These are phyloP conservation scores for Ambrosia hybrid DNA, from an alignment of 140 eudicot species.

Conservation along the genomic window DNA sequence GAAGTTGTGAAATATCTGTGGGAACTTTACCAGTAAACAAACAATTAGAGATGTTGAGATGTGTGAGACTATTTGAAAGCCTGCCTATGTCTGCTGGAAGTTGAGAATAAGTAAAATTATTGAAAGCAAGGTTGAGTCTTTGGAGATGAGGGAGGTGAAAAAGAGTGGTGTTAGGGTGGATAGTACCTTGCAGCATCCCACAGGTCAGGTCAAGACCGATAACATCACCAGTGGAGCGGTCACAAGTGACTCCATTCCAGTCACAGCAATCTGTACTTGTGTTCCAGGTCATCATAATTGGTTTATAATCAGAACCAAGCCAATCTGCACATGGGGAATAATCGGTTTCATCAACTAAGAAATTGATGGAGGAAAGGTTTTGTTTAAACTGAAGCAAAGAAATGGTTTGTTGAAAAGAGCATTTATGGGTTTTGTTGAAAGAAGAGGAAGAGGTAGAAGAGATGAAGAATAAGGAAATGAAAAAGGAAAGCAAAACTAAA, in stretches of 20 bases:
- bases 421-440: background rate
- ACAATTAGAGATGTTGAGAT: background rate
- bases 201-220: background rate
- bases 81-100: background rate
- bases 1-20: background rate
- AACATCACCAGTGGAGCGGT: background rate
- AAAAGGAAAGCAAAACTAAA: background rate
- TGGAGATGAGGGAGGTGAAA: background rate
- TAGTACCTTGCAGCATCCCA: background rate
- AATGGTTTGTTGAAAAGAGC: background rate
- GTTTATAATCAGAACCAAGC: constrained; percentile 11
- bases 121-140: background rate
- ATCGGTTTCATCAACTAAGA: background rate
- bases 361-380: constrained; percentile 10
- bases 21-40: background rate
- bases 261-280: background rate
- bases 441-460: background rate
- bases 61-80: background rate
- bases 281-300: constrained; percentile 27
- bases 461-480: background rate
- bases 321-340: background rate
- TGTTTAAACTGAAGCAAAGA: constrained; percentile 31
- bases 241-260: background rate
- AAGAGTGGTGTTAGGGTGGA: background rate
- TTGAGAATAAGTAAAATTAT: background rate